These are phyloP conservation scores for Wickerhamiella spandovensis DNA, from an alignment of 805 yeast species.

Conservation along the genomic window DNA sequence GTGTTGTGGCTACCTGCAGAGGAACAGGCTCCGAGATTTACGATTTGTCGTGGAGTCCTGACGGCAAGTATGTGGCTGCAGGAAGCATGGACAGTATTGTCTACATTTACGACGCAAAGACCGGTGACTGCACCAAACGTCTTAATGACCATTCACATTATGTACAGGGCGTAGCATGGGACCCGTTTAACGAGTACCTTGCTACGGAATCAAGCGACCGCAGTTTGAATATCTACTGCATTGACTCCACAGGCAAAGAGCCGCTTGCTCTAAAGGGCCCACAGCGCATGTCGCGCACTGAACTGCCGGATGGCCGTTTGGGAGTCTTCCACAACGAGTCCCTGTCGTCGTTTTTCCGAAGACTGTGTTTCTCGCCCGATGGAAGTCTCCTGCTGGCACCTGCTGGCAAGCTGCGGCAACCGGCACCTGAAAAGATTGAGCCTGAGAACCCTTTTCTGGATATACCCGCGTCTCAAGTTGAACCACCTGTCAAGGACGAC, in stretches of 20 bases:
- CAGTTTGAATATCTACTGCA: constrained; percentile 54
- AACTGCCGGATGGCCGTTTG: constrained; percentile 30
- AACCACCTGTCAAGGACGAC: neutral
- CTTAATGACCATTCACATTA: constrained; percentile 71
- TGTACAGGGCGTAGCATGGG: constrained; percentile 96
- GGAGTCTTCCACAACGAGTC: constrained; percentile 54
- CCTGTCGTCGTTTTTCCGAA: constrained; percentile 76
- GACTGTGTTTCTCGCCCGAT: constrained; percentile 80
- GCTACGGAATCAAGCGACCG: constrained; percentile 89
- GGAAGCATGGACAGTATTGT: constrained; percentile 87
- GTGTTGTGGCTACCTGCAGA: constrained; percentile 34
- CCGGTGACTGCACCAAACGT: constrained; percentile 45
- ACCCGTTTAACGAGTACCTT: constrained; percentile 62
- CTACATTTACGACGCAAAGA: constrained; percentile 46
- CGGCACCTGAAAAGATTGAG: neutral
- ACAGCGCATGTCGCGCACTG: constrained; percentile 43
- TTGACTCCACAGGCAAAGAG: constrained; percentile 24
- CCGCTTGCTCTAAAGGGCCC: constrained; percentile 17
- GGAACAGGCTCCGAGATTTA: constrained; percentile 61
- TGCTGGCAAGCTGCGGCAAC: constrained; percentile 45
- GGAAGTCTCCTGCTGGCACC: constrained; percentile 72
- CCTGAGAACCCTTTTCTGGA: neutral
- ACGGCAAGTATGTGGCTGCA: constrained; percentile 57
- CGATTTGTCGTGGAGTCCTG: constrained; percentile 90
- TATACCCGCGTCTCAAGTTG: neutral